A percentile compares a stretch with the other conserved stretches of the same genome.
Evolutionary conservation across 2,329 filamentous ascomycete genomes (phyloP).

Genomic region (Alternaria brassicicola): DNA sequence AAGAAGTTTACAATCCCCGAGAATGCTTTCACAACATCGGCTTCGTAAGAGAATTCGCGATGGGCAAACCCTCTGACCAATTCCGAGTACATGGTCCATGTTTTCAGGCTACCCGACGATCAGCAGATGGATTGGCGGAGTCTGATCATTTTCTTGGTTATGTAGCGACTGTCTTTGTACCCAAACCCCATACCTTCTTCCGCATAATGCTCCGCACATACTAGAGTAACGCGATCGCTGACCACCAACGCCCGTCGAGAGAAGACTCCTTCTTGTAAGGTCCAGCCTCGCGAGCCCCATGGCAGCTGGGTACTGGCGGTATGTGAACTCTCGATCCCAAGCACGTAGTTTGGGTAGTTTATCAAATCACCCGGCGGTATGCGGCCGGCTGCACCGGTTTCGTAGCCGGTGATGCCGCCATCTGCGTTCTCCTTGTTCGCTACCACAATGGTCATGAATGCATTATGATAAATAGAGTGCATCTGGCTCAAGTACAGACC

Average conservation of each 20-base stretch:
- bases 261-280: background rate
- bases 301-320: background rate
- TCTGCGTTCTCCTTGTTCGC: background rate
- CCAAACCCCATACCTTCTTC: background rate
- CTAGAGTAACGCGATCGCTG: background rate
- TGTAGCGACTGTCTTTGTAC: background rate
- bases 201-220: background rate
- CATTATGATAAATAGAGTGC: background rate
- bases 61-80: background rate
- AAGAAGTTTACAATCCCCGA: background rate
- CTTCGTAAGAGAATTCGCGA: background rate
- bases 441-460: background rate
- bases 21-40: background rate
- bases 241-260: background rate
- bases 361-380: background rate
- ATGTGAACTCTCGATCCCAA: no score
- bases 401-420: background rate
- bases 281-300: background rate
- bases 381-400: background rate
- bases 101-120: background rate
- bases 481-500: background rate
- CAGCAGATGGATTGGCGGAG: no score
- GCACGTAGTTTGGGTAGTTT: background rate
- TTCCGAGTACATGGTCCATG: accelerated
- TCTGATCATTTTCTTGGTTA: no score